phyloP scores from a whole-genome alignment of 768 basidiomycete genomes.

The Rhodotorula graminis region DNA sequence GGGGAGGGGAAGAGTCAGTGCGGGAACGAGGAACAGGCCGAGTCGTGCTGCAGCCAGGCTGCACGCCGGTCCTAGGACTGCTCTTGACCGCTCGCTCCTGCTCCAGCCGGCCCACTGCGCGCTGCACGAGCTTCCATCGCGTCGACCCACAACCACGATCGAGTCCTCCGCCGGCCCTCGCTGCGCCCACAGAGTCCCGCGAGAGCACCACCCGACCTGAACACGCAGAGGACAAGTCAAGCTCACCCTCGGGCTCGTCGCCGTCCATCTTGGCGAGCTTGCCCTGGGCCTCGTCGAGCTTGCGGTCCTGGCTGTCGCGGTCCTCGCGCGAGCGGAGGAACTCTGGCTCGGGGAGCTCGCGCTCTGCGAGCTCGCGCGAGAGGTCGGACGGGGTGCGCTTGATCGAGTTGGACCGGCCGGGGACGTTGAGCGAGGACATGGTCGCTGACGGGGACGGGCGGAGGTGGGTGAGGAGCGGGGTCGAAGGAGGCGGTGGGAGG shows the following conservation, averaged over 20 bases:
- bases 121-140: no score
- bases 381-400: constrained; percentile 38
- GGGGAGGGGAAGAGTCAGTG: no score
- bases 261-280: background rate
- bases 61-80: no score
- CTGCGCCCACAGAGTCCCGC: no score
- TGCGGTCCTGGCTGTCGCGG: constrained; percentile 4
- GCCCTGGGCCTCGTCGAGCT: constrained; percentile 22
- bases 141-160: no score
- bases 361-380: constrained; percentile 12
- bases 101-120: no score
- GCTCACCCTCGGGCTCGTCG: constrained; percentile 13
- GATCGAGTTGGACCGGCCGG: constrained; percentile 14
- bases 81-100: no score
- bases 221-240: background rate
- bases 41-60: no score
- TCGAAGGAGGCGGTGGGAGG: background rate
- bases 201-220: no score
- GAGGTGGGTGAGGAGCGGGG: background rate
- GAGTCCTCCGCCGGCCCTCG: no score
- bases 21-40: no score
- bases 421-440: constrained; percentile 1
- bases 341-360: constrained; percentile 28
- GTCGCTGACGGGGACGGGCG: background rate
- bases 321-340: constrained; percentile 15